Evolutionary conservation across 805 yeast species (phyloP), one percentile per base, ranked within the genome.

Genomic region (Kodamaea jinghongensis): DNA sequence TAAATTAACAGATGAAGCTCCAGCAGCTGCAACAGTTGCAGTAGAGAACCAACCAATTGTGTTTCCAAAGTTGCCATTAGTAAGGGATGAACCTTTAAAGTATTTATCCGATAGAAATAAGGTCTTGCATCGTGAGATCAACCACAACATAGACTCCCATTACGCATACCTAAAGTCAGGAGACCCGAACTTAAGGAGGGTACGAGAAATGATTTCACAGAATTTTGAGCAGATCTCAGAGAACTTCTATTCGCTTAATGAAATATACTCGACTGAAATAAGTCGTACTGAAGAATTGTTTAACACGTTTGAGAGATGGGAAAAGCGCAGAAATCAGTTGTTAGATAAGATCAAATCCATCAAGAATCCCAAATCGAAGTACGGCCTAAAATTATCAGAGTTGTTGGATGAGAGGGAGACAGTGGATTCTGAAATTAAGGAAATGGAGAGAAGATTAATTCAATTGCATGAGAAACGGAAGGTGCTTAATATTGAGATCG

Each of bases 161-260:
- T 30, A 46, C 14, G 23, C 23, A 4, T 56, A 54, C 26, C 48
- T 73, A 10, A 43, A 48, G 7, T 42, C 49, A 3, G 77, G 77
- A 1, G 63, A 64, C 45, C 55, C 50, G 12, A 54, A 57, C 32
- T 52, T 73, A 15, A 37, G 49, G 13, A 45, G 51, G 10, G 48
- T 56, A 2, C 45, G 78, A 42, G 42, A 35, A 4, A 46, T 48
- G 43, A 54, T 73, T 1, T 26, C 57, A 4, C 51, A 49, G 12
- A 43, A 53, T 34, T 56, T 69, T 38, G 59, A 55, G 34, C 69
- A 67, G 41, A 45, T 76, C n/a, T 61, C 70, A 6, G 73, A 71
- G 37, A 62, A 61, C 39, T 63, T 67, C 42, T 64, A 65, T 37
- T 67, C 76, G 4, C 62, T 75, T 49, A 58, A 61, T 39, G 81